phyloP scores from a whole-genome alignment of 345 rosid genomes.

The Rhodomyrtus tomentosa region DNA sequence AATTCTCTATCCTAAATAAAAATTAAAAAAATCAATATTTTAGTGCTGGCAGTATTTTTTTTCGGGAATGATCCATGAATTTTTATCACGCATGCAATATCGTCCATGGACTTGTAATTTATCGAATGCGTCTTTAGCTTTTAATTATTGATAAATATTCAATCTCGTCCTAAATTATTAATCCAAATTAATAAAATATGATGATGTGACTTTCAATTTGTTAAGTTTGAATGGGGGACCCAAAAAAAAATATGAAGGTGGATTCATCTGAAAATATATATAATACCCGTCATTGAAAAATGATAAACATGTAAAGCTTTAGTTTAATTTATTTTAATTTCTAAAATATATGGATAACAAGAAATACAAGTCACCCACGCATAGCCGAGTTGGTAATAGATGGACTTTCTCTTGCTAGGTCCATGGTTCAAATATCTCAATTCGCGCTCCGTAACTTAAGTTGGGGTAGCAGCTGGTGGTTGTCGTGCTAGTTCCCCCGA shows the following conservation, averaged over 20 bases:
- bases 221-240: neutral
- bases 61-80: neutral
- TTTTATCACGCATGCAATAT: fast-evolving
- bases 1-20: neutral
- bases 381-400: no score
- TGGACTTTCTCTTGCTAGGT: no score
- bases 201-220: neutral
- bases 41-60: neutral
- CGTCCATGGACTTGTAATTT: fast-evolving
- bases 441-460: no score
- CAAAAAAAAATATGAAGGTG: no score
- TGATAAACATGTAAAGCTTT: neutral
- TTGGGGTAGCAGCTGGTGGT: no score
- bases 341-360: neutral
- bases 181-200: no score
- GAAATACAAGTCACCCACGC: no score
- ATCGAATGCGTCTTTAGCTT: fast-evolving
- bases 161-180: neutral
- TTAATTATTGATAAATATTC: neutral
- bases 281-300: neutral
- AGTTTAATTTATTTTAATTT: neutral
- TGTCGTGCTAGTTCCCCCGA: no score
- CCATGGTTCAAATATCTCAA: no score
- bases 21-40: neutral
- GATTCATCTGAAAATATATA: neutral